phyloP scores from a whole-genome alignment of 345 rosid species.

The Orychophragmus violaceus region DNA sequence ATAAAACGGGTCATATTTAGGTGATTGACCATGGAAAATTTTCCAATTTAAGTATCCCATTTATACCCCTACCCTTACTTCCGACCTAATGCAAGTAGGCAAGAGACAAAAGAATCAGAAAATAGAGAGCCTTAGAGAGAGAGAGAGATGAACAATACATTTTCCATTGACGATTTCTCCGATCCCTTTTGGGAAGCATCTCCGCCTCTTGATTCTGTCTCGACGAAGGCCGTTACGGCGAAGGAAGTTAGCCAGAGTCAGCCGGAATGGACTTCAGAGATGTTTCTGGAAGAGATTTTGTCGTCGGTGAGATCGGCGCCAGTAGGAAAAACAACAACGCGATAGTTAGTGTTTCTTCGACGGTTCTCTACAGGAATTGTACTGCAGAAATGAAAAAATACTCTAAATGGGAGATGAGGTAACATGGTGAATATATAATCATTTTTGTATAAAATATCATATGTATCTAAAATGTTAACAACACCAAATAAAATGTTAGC shows the following conservation, averaged over 20 bases:
- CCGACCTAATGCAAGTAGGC: too few species aligned
- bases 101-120: too few species aligned
- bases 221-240: neutral
- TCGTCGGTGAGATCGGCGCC: slow-evolving; percentile 32
- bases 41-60: too few species aligned
- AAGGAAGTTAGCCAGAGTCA: slow-evolving; percentile 38
- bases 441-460: too few species aligned
- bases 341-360: slow-evolving; percentile 30
- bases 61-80: too few species aligned
- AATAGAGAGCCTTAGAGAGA: too few species aligned
- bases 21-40: too few species aligned
- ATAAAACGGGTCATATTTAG: too few species aligned
- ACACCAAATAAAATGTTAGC: too few species aligned
- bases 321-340: slow-evolving; percentile 21
- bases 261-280: slow-evolving; percentile 66
- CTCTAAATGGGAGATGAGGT: too few species aligned
- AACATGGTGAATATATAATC: too few species aligned
- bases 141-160: slow-evolving; percentile 37
- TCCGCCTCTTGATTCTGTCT: slow-evolving; percentile 25
- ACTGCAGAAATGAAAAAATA: neutral
- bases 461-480: too few species aligned
- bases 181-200: slow-evolving; percentile 51
- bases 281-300: slow-evolving; percentile 45
- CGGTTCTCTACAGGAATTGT: neutral
- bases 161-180: slow-evolving; percentile 62